Conservation (phyloP, 768 basidiomycete genomes). For the Tubosaeta brunneosetosa region DNA sequence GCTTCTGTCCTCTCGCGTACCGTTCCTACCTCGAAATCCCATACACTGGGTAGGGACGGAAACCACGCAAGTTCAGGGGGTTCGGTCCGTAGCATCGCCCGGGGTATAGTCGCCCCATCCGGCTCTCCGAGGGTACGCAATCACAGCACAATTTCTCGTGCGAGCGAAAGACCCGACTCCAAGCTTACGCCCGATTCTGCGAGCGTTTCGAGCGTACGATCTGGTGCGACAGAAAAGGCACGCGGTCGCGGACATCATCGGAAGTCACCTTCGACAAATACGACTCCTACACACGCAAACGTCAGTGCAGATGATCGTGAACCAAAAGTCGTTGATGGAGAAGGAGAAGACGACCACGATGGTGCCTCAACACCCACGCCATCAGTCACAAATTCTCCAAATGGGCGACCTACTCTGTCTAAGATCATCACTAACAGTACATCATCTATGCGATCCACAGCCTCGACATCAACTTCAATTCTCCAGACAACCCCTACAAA, state of each 20-base stretch:
- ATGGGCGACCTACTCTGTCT: constrained; percentile 24
- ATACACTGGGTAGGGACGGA: constrained; percentile 20
- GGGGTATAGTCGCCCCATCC: constrained; percentile 30
- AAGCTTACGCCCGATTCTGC: constrained; percentile 56
- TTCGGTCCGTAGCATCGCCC: constrained; percentile 45
- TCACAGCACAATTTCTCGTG: constrained; percentile 24
- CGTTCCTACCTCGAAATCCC: constrained; percentile 20
- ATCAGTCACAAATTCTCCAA: constrained; percentile 5
- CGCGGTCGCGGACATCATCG: constrained; percentile 18
- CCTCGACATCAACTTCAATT: neutral
- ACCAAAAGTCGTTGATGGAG: constrained; percentile 2
- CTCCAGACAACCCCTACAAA: constrained; percentile 12
- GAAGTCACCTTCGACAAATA: constrained; percentile 20
- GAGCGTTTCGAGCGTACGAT: constrained; percentile 24
- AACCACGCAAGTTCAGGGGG: constrained; percentile 26
- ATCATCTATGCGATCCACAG: constrained; percentile 20
- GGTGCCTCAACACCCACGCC: constrained; percentile 15
- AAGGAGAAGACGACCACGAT: constrained; percentile 10
- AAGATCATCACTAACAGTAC: constrained; percentile 26
- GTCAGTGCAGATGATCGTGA: neutral
- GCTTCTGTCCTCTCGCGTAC: constrained; percentile 38
- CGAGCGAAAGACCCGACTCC: constrained; percentile 57
- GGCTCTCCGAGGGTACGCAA: constrained; percentile 20
- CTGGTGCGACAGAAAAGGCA: constrained; percentile 23
- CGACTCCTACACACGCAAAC: constrained; percentile 5